Percentiles rank a stretch among this genome's conserved stretches.
phyloP scores from a whole-genome alignment of 2,329 filamentous ascomycete species.

The Aureobasidium uvarum region DNA sequence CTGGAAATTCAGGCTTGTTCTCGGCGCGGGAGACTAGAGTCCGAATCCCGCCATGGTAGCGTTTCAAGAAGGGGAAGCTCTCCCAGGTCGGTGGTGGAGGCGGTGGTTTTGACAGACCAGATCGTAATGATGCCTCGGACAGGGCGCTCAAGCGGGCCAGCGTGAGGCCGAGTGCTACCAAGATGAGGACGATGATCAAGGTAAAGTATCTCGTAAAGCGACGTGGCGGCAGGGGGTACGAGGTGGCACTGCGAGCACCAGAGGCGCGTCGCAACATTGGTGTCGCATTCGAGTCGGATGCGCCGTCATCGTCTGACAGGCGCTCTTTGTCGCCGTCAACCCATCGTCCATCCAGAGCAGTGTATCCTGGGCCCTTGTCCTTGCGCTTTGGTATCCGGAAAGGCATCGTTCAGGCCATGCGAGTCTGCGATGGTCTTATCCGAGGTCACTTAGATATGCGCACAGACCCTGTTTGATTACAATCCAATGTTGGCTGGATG shows the following conservation, averaged over 20 bases:
- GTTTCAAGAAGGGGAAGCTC: constrained; percentile 75
- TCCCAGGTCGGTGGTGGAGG: constrained; percentile 76
- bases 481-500: not conserved
- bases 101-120: constrained; percentile 56
- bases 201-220: constrained; percentile 77
- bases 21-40: constrained; percentile 63
- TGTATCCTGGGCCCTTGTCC: constrained; percentile 20
- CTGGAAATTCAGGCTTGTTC: constrained; percentile 80
- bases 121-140: constrained; percentile 53
- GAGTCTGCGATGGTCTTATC: not conserved
- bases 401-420: constrained; percentile 20
- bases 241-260: constrained; percentile 32
- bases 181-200: constrained; percentile 63
- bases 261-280: constrained; percentile 35
- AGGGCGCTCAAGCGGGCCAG: constrained; percentile 55
- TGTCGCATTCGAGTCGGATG: constrained; percentile 32
- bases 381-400: constrained; percentile 25
- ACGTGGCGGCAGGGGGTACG: constrained; percentile 46
- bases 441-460: not conserved
- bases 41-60: constrained; percentile 86
- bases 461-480: constrained; percentile 4
- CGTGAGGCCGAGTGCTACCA: constrained; percentile 73
- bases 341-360: constrained; percentile 26
- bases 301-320: constrained; percentile 23
- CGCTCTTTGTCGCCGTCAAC: constrained; percentile 27